Percentiles rank a stretch among this genome's conserved stretches.
Conservation (phyloP, 805 yeast species). For the Zygosaccharomyces gambellarensis region DNA sequence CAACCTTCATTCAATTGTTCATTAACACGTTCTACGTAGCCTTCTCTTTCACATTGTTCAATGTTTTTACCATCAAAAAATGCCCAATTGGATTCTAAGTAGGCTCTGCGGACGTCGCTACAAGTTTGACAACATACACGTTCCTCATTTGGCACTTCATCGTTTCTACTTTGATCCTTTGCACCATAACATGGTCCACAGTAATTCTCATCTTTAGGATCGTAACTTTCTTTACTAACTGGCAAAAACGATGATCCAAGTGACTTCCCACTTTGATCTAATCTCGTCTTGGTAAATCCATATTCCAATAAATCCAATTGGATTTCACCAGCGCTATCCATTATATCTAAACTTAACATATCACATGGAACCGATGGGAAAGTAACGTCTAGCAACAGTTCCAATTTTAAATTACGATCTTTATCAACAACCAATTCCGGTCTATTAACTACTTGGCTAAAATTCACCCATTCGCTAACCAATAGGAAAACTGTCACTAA, state of each 20-base stretch:
- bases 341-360: constrained; percentile 69
- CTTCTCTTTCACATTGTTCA: constrained; percentile 86
- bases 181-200: constrained; percentile 96
- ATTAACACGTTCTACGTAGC: constrained; percentile 63
- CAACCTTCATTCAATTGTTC: constrained; percentile 78
- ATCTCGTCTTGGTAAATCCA: constrained; percentile 67
- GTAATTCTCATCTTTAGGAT: constrained; percentile 40
- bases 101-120: constrained; percentile 73
- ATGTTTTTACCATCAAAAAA: constrained; percentile 84
- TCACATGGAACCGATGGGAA: constrained; percentile 89
- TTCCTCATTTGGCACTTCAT: constrained; percentile 36
- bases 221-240: constrained; percentile 37
- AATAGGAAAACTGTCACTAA: constrained; percentile 58
- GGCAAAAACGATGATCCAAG: constrained; percentile 40
- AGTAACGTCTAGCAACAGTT: constrained; percentile 72
- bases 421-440: constrained; percentile 90
- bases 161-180: constrained; percentile 49
- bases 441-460: constrained; percentile 57
- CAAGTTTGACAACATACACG: constrained; percentile 79
- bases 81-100: constrained; percentile 75
- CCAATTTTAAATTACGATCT: constrained; percentile 67
- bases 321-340: constrained; percentile 84
- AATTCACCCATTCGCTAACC: constrained; percentile 71
- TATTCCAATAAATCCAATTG: constrained; percentile 66
- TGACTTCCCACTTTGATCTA: constrained; percentile 49